Conservation (phyloP, 2,329 filamentous ascomycete species). For the Elsinoe batatas region DNA sequence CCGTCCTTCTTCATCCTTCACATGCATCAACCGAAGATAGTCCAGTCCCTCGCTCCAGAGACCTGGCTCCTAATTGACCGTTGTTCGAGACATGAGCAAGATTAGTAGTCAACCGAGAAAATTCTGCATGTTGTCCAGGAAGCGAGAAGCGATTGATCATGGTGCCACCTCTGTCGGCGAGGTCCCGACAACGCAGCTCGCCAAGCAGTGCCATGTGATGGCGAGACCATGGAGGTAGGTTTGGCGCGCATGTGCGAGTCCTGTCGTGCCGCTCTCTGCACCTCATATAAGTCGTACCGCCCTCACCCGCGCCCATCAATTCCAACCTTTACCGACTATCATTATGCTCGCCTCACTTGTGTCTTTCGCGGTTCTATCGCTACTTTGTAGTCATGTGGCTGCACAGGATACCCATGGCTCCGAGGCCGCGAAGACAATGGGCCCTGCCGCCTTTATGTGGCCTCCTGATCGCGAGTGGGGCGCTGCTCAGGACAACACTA, state of each 20-base stretch:
- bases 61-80: too few species aligned
- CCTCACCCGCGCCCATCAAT: background rate
- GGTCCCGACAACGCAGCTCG: slow-evolving; percentile 16
- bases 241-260: background rate
- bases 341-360: background rate
- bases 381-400: background rate
- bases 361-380: background rate
- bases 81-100: background rate
- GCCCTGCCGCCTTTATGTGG: slow-evolving; percentile 53
- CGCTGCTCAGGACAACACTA: slow-evolving; percentile 44
- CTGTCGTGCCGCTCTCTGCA: background rate
- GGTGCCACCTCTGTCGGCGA: slow-evolving; percentile 9
- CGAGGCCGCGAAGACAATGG: slow-evolving; percentile 32
- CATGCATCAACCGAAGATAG: background rate
- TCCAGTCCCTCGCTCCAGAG: background rate
- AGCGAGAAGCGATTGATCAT: background rate
- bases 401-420: slow-evolving; percentile 4
- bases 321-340: background rate
- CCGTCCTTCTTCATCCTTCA: background rate
- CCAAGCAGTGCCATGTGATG: background rate
- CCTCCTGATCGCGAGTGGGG: slow-evolving; percentile 48
- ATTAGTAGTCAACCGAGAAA: background rate
- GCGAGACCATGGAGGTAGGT: background rate
- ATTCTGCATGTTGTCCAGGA: background rate
- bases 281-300: background rate